These are phyloP conservation scores for Gautieria morchelliformis DNA, from an alignment of 768 basidiomycete genomes.

Conservation along the genomic window DNA sequence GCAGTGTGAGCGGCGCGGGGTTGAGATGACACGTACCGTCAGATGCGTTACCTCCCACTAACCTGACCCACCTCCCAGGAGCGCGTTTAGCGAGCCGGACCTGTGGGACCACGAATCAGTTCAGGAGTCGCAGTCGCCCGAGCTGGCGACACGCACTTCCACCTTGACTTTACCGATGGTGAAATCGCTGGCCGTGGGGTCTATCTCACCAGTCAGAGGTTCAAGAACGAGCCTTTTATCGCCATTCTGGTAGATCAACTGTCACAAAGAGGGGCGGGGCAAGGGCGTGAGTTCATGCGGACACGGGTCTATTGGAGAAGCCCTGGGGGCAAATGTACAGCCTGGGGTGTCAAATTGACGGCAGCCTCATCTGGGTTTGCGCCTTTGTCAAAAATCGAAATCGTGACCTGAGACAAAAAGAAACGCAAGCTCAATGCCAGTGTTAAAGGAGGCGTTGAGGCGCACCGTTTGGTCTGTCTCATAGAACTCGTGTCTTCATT, in stretches of 20 bases:
- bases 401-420: slow-evolving; percentile 28
- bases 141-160: slow-evolving; percentile 30
- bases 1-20: background rate
- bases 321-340: slow-evolving; percentile 29
- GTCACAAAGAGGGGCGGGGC: background rate
- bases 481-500: slow-evolving; percentile 71
- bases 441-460: background rate
- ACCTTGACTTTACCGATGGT: slow-evolving; percentile 81
- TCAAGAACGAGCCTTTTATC: slow-evolving; percentile 64
- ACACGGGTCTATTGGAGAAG: background rate
- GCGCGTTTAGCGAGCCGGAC: slow-evolving; percentile 62
- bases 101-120: background rate
- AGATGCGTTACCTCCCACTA: slow-evolving; percentile 50
- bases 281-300: background rate
- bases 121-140: background rate
- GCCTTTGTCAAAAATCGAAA: slow-evolving; percentile 73
- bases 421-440: background rate
- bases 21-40: slow-evolving; percentile 1
- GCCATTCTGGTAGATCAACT: slow-evolving; percentile 44
- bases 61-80: slow-evolving; percentile 60
- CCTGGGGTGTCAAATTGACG: slow-evolving; percentile 54
- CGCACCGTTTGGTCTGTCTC: slow-evolving; percentile 62
- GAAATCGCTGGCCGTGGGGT: slow-evolving; percentile 48
- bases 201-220: slow-evolving; percentile 77
- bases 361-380: slow-evolving; percentile 56